Percentiles rank a stretch among this genome's conserved stretches.
phyloP scores from a whole-genome alignment of 139 green algal genomes.

The Choricystis sp. region DNA sequence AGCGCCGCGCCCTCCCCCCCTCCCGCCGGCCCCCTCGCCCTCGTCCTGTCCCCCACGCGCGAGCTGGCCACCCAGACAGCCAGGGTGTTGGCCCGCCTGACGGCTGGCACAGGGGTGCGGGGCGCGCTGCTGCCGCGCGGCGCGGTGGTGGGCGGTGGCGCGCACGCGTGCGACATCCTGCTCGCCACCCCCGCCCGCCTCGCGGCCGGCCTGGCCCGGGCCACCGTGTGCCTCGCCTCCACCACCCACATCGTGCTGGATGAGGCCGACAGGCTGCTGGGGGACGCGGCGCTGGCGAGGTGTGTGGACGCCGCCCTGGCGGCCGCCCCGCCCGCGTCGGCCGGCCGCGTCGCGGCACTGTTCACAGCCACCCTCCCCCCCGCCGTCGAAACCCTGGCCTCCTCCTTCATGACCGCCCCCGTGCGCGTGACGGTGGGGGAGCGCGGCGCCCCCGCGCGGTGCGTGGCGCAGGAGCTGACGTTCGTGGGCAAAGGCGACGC shows the following conservation, averaged over 20 bases:
- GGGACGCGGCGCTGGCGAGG: conserved; percentile 74
- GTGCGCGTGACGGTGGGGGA: conserved; percentile 40
- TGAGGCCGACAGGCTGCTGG: conserved; percentile 94
- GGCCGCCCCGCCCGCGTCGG: not conserved
- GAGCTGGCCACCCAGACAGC: conserved; percentile 74
- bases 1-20: not conserved
- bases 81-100: conserved; percentile 56
- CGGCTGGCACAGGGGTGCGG: conserved; percentile 36
- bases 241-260: conserved; percentile 68
- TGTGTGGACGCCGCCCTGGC: conserved; percentile 22
- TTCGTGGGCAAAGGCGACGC: conserved; percentile 74
- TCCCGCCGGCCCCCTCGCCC: conserved; percentile 17
- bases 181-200: conserved; percentile 75
- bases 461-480: conserved; percentile 70
- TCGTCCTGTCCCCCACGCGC: conserved; percentile 64
- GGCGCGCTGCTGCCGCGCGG: conserved; percentile 44
- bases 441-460: conserved; percentile 36
- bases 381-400: conserved; percentile 62
- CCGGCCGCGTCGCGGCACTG: conserved; percentile 27
- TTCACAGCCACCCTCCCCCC: conserved; percentile 91
- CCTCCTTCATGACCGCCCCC: conserved; percentile 63
- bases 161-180: conserved; percentile 54
- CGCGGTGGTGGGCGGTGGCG: not conserved
- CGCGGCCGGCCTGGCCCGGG: conserved; percentile 25
- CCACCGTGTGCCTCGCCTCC: conserved; percentile 12